Percentiles rank a stretch among this genome's conserved stretches.
Conservation (phyloP, 169 alveolate species). For the Eimeria falciformis region DNA sequence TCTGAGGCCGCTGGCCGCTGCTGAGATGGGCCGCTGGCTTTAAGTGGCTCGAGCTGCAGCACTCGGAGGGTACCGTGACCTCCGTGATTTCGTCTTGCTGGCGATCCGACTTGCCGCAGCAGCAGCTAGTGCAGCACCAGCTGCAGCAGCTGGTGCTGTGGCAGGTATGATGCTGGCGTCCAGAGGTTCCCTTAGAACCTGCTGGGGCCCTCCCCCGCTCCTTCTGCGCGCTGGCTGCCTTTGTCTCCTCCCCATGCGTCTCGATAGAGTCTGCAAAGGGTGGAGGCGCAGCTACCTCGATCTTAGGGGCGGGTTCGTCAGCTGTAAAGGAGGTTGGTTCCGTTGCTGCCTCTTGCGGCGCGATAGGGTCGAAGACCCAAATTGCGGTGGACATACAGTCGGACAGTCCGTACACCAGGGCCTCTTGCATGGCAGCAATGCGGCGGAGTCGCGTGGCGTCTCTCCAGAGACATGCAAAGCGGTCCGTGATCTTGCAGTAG, state of each 20-base stretch:
- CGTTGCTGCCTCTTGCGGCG: neutral
- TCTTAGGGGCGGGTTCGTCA: too few relatives aligned
- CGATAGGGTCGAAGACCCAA: neutral
- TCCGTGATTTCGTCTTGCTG: too few relatives aligned
- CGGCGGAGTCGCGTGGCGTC: constrained; percentile 16
- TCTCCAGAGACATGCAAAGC: constrained; percentile 16
- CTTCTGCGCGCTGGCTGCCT: too few relatives aligned
- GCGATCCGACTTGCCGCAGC: neutral
- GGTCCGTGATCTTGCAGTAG: neutral
- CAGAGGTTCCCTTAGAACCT: too few relatives aligned
- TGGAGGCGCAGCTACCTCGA: too few relatives aligned
- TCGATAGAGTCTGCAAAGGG: too few relatives aligned
- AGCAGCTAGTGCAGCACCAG: neutral
- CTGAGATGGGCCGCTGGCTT: neutral
- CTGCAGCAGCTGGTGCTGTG: neutral
- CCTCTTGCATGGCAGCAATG: constrained; percentile 33
- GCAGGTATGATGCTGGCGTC: too few relatives aligned
- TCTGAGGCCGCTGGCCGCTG: neutral
- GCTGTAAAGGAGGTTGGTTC: neutral
- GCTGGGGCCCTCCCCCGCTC: too few relatives aligned
- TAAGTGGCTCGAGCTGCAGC: neutral
- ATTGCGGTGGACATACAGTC: constrained; percentile 50
- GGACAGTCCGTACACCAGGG: constrained; percentile 33
- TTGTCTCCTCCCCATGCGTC: too few relatives aligned
- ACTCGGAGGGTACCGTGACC: too few relatives aligned